A percentile compares a stretch with the other conserved stretches of the same genome.
Conservation (phyloP, 1,139 yeast species). For the Trichomonascaceae sp. region DNA sequence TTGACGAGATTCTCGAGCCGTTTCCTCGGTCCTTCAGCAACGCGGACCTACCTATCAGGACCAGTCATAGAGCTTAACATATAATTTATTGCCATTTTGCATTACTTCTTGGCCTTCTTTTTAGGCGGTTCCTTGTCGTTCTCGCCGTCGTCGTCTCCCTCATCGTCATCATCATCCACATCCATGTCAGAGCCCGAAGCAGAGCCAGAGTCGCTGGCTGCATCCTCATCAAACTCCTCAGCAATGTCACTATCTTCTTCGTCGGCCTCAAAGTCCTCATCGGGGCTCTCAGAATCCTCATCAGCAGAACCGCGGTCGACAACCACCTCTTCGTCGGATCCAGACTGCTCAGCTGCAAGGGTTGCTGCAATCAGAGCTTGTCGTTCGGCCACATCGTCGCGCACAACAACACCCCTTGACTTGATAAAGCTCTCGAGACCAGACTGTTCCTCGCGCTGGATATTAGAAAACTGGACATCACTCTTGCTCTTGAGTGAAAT, state of each 20-base stretch:
- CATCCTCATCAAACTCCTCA: constrained; percentile 80
- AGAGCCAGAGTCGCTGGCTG: constrained; percentile 32
- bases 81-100: neutral
- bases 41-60: neutral
- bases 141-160: constrained; percentile 14
- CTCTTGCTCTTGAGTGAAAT: constrained; percentile 54
- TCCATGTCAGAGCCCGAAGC: constrained; percentile 32
- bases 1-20: constrained; percentile 15
- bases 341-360: constrained; percentile 50
- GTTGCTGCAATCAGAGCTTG: constrained; percentile 70
- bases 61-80: neutral
- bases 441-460: constrained; percentile 81
- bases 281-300: constrained; percentile 43
- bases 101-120: constrained; percentile 17
- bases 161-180: constrained; percentile 13
- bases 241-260: constrained; percentile 58
- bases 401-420: constrained; percentile 65
- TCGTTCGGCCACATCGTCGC: constrained; percentile 83
- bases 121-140: constrained; percentile 18
- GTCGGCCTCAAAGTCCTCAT: constrained; percentile 48
- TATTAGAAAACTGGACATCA: constrained; percentile 76
- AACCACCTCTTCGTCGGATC: constrained; percentile 32
- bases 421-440: constrained; percentile 62
- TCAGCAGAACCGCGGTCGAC: constrained; percentile 30
- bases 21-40: constrained; percentile 12